Evolutionary conservation across 768 basidiomycete species (phyloP).

Genomic region (Pluteus cervinus): DNA sequence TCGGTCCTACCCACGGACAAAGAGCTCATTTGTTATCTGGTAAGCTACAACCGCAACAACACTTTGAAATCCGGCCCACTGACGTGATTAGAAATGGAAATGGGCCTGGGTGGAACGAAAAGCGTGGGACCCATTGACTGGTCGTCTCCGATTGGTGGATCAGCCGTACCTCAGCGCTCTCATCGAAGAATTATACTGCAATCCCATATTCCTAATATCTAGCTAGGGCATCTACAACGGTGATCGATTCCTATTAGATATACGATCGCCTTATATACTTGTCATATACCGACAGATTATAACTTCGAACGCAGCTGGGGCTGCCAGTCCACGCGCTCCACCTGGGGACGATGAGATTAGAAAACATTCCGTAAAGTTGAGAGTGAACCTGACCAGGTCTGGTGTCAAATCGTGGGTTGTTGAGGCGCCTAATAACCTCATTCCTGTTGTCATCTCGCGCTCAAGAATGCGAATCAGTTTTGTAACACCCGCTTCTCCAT

Average conservation of each 20-base stretch:
- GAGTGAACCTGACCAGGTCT: conserved; percentile 51
- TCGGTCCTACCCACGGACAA: conserved; percentile 60
- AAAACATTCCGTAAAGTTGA: neutral
- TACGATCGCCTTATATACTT: too few species aligned
- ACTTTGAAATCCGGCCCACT: neutral
- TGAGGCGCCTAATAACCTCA: conserved; percentile 71
- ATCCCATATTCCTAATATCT: neutral
- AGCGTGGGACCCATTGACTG: conserved; percentile 42
- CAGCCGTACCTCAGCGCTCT: conserved; percentile 32
- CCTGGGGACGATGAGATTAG: conserved; percentile 24
- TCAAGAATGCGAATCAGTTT: conserved; percentile 64
- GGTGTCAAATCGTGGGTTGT: conserved; percentile 62
- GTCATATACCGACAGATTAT: too few species aligned
- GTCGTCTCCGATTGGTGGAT: conserved; percentile 31
- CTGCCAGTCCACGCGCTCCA: conserved; percentile 68
- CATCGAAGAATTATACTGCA: conserved; percentile 27
- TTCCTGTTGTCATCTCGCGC: conserved; percentile 70
- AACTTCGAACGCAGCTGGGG: conserved; percentile 33
- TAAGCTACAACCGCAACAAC: conserved; percentile 24
- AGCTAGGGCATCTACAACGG: too few species aligned
- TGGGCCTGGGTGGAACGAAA: conserved; percentile 56
- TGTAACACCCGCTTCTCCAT: conserved; percentile 65
- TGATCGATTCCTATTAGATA: too few species aligned
- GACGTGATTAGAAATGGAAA: conserved; percentile 53
- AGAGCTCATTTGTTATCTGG: conserved; percentile 62